phyloP scores from a whole-genome alignment of 345 rosid species.

The Eutrema heterophyllum region DNA sequence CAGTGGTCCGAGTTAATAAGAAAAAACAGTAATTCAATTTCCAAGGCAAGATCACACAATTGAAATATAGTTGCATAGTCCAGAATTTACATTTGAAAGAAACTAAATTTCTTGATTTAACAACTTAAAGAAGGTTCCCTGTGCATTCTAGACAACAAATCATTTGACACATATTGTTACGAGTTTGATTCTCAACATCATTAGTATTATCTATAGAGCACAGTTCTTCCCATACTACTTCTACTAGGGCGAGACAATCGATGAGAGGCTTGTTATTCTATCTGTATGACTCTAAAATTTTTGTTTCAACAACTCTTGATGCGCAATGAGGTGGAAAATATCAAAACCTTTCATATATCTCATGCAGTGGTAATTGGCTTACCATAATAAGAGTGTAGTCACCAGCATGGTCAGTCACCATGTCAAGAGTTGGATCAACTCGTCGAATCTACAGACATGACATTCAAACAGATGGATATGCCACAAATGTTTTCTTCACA shows the following conservation, averaged over 20 bases:
- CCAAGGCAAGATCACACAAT: neutral
- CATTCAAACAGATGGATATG: neutral
- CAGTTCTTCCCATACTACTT: neutral
- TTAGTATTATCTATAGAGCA: conserved; percentile 17
- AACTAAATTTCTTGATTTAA: no score
- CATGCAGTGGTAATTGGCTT: conserved; percentile 16
- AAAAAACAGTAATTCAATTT: neutral
- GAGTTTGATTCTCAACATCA: neutral
- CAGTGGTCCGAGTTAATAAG: neutral
- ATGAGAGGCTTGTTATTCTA: neutral
- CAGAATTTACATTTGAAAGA: neutral
- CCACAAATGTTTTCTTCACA: neutral
- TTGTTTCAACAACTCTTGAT: no score
- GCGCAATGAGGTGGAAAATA: neutral
- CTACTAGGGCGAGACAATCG: neutral
- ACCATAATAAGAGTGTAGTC: conserved; percentile 93
- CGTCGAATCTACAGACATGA: conserved; percentile 65
- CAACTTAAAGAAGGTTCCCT: neutral
- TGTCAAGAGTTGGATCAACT: conserved; percentile 90
- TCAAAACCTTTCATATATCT: neutral
- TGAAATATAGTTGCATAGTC: neutral
- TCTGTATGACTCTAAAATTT: neutral
- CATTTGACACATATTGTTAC: neutral
- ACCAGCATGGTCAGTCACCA: conserved; percentile 89
- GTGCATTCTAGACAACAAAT: neutral